A percentile compares a stretch with the other conserved stretches of the same genome.
Evolutionary conservation across 2,329 filamentous ascomycete species (phyloP).

Genomic region (Penicillium hordei): DNA sequence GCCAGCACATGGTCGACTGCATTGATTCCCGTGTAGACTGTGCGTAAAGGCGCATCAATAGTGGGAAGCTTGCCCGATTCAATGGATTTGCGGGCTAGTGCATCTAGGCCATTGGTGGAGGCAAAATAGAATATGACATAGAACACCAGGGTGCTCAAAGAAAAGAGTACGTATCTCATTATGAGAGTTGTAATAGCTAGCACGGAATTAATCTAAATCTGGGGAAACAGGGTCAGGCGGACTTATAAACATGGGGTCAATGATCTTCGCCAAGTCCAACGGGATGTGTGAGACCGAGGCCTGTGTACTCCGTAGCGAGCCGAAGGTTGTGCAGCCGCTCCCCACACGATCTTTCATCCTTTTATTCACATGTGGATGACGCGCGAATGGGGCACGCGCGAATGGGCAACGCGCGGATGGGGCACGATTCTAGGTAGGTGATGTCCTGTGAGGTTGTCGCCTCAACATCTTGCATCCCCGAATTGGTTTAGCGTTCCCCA

Average conservation of each 20-base stretch:
- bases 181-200: not conserved
- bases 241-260: not conserved
- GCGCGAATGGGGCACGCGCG: not conserved
- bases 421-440: no score
- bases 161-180: constrained; percentile 31
- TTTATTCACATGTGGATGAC: not conserved
- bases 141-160: constrained; percentile 32
- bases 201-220: no score
- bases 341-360: not conserved
- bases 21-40: constrained; percentile 36
- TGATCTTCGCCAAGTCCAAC: not conserved
- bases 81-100: constrained; percentile 21
- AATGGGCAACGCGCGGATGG: no score
- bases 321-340: not conserved
- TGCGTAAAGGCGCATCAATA: constrained; percentile 30
- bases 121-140: constrained; percentile 39
- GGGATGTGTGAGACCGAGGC: constrained; percentile 2
- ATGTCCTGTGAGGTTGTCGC: not conserved
- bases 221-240: no score
- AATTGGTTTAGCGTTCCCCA: constrained; percentile 9
- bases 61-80: constrained; percentile 29
- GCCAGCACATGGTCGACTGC: constrained; percentile 34
- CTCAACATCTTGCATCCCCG: constrained; percentile 20
- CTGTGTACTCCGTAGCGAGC: no score
- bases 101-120: constrained; percentile 32